Conservation (phyloP, 176 grass and related monocot species). For the Neostapfia colusana region DNA sequence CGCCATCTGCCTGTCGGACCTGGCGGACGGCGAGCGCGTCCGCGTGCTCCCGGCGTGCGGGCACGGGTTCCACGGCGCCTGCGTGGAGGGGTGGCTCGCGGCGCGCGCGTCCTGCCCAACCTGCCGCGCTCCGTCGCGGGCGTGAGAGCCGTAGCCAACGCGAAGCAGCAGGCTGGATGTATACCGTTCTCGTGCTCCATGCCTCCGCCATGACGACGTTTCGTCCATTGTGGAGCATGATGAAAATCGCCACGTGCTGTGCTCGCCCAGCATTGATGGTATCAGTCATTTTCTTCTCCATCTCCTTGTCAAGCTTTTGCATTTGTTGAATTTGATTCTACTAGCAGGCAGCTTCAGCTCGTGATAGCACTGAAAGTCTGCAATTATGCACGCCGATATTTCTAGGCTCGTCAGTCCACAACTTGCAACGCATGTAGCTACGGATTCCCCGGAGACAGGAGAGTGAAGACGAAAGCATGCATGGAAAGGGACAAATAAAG, state of each 20-base stretch:
- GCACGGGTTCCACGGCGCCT: conserved; percentile 69
- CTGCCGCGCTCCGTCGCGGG: conserved; percentile 58
- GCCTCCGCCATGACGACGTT: neutral
- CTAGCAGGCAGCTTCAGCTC: neutral
- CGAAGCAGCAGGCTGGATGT: neutral
- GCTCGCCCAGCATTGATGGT: neutral
- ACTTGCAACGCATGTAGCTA: neutral
- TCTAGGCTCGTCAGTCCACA: neutral
- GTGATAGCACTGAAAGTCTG: neutral
- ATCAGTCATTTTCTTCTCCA: neutral
- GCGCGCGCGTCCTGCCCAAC: conserved; percentile 66
- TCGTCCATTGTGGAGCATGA: neutral
- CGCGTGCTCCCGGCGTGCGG: conserved; percentile 63
- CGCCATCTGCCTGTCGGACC: conserved; percentile 69
- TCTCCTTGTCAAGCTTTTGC: neutral
- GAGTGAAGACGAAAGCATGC: conserved; percentile 1
- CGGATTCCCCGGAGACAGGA: conserved; percentile 28
- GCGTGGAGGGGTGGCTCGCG: conserved; percentile 71
- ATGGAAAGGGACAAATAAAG: conserved; percentile 5
- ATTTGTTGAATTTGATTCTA: neutral
- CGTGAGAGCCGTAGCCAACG: conserved; percentile 35
- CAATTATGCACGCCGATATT: neutral
- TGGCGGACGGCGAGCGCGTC: conserved; percentile 51
- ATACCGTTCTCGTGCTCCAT: neutral
- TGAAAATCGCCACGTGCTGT: neutral